phyloP scores from a whole-genome alignment of 495 filamentous ascomycete genomes.

The Sporormia fimetaria region DNA sequence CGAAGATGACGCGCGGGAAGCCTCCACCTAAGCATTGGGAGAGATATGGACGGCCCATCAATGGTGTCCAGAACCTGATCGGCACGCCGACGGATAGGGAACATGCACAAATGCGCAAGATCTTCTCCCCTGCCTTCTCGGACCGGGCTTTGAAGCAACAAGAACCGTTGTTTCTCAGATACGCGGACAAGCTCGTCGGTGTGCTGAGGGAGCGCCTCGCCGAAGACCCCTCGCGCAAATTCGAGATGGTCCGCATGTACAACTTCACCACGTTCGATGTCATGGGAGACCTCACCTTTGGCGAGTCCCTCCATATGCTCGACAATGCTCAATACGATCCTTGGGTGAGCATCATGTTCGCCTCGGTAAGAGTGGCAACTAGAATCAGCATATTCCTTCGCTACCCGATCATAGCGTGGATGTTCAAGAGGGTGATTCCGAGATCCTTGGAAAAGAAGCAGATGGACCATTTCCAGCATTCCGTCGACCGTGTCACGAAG shows the following conservation, averaged over 20 bases:
- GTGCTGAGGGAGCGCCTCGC: conserved; percentile 17
- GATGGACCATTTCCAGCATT: conserved; percentile 19
- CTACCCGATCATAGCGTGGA: conserved; percentile 4
- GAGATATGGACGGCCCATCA: conserved; percentile 24
- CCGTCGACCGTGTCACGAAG: conserved; percentile 20
- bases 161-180: conserved; percentile 34
- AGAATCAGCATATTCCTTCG: conserved; percentile 3
- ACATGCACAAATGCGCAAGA: conserved; percentile 22
- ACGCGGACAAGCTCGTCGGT: conserved; percentile 33
- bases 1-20: conserved; percentile 16
- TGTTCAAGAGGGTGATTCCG: conserved; percentile 6
- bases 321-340: conserved; percentile 18
- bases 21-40: conserved; percentile 33
- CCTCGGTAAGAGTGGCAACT: conserved; percentile 10
- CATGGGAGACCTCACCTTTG: conserved; percentile 26
- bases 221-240: conserved; percentile 7
- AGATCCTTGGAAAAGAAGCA: conserved; percentile 11
- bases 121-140: conserved; percentile 30
- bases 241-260: conserved; percentile 26
- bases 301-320: conserved; percentile 22
- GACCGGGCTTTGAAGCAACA: conserved; percentile 37
- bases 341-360: conserved; percentile 24
- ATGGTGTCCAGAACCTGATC: conserved; percentile 17
- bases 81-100: conserved; percentile 25
- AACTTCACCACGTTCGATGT: conserved; percentile 31